These are phyloP conservation scores for Yarrowia divulgata DNA, from an alignment of 805 yeast species.

Conservation along the genomic window DNA sequence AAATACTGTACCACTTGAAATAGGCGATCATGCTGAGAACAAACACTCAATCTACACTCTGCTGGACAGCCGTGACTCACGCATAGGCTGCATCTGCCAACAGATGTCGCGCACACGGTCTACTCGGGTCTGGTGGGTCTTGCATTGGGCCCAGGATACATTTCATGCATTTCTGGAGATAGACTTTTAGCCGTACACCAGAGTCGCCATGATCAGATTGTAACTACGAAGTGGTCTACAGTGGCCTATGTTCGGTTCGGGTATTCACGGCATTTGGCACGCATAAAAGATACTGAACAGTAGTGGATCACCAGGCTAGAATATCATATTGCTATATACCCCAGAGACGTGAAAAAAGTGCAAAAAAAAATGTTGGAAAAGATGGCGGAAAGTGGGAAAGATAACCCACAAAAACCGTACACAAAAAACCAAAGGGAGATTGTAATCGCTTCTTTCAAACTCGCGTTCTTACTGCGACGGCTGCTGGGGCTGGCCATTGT, in stretches of 20 bases:
- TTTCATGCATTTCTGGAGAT: slow-evolving; percentile 37
- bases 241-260: neutral
- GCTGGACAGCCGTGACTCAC: slow-evolving; percentile 1
- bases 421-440: slow-evolving; percentile 35
- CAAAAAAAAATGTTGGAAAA: slow-evolving; percentile 25
- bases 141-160: slow-evolving; percentile 9
- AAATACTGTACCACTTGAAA: too few relatives aligned
- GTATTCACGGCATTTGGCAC: slow-evolving; percentile 13
- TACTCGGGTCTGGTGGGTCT: slow-evolving; percentile 29
- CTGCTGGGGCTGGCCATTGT: slow-evolving; percentile 39
- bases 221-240: too few relatives aligned
- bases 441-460: slow-evolving; percentile 24
- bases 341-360: slow-evolving; percentile 18
- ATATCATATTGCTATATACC: slow-evolving; percentile 28
- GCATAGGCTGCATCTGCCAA: slow-evolving; percentile 2
- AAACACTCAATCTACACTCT: neutral
- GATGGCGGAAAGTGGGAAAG: slow-evolving; percentile 35
- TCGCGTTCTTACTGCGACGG: slow-evolving; percentile 37
- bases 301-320: slow-evolving; percentile 15
- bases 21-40: neutral
- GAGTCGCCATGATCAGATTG: too few relatives aligned
- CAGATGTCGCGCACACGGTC: slow-evolving; percentile 14
- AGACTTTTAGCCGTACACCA: slow-evolving; percentile 14
- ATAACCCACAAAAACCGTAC: slow-evolving; percentile 36
- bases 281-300: too few relatives aligned